phyloP scores from a whole-genome alignment of 805 yeast species.

The Ogataea glucozyma region DNA sequence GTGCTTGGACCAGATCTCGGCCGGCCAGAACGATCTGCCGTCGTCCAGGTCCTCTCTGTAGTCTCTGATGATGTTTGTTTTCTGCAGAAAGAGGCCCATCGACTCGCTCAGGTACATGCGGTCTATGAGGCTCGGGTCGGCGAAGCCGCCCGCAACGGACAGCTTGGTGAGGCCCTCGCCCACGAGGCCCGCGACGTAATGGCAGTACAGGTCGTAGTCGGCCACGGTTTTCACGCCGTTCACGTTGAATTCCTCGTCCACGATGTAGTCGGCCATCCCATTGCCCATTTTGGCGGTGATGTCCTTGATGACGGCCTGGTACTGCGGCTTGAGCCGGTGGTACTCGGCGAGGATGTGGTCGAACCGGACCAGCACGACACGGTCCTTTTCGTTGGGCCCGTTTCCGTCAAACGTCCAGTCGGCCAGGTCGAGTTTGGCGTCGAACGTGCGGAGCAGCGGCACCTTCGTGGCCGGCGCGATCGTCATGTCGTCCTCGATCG shows the following conservation, averaged over 20 bases:
- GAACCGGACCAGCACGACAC: constrained; percentile 79
- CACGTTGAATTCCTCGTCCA: constrained; percentile 72
- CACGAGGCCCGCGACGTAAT: constrained; percentile 96
- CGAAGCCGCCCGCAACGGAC: constrained; percentile 73
- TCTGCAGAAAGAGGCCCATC: constrained; percentile 95
- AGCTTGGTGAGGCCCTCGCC: constrained; percentile 93
- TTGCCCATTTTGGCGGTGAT: constrained; percentile 88
- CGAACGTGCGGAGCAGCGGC: constrained; percentile 70
- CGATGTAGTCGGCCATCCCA: constrained; percentile 95
- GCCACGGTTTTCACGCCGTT: constrained; percentile 75
- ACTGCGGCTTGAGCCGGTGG: constrained; percentile 69
- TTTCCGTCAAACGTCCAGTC: constrained; percentile 84
- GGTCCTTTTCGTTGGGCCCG: constrained; percentile 77
- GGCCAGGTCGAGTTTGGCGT: constrained; percentile 56
- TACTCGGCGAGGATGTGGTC: constrained; percentile 67
- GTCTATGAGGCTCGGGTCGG: constrained; percentile 53
- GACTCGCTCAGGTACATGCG: constrained; percentile 65
- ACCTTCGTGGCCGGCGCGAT: constrained; percentile 69
- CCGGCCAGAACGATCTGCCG: constrained; percentile 95
- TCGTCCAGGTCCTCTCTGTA: constrained; percentile 89
- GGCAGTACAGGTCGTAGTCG: constrained; percentile 91
- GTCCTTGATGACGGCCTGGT: constrained; percentile 75
- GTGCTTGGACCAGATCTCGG: constrained; percentile 87
- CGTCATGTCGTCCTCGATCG: constrained; percentile 95
- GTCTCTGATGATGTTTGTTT: constrained; percentile 94